Evolutionary conservation across 108 stramenopile species (phyloP).

Genomic region (Hondaea fermentalgiana): DNA sequence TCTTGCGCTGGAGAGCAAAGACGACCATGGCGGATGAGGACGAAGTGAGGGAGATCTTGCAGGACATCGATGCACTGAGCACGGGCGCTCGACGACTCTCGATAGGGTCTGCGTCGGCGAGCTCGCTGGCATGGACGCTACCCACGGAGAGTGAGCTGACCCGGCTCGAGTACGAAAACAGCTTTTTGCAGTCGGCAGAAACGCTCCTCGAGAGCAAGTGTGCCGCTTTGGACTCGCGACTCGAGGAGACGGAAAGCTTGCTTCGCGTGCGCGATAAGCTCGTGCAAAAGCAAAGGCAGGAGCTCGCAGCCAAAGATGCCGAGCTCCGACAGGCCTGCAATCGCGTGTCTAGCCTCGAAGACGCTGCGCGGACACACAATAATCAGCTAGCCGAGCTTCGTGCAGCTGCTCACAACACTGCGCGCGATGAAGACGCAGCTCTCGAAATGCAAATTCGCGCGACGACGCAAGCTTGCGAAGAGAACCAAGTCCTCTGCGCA

Average conservation of each 20-base stretch:
- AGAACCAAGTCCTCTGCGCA: neutral
- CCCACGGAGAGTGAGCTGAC: neutral
- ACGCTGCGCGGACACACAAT: neutral
- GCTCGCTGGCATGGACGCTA: neutral
- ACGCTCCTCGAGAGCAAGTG: neutral
- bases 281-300: neutral
- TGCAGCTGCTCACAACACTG: neutral
- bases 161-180: neutral
- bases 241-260: neutral
- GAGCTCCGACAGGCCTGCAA: neutral
- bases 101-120: neutral
- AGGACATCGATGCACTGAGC: neutral
- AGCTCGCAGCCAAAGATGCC: neutral
- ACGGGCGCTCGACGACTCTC: neutral
- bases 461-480: neutral
- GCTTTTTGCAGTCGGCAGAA: neutral
- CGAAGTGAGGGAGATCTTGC: neutral
- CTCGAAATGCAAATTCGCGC: neutral
- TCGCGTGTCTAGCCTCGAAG: neutral
- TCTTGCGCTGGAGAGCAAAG: too few species aligned
- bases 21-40: neutral
- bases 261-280: neutral
- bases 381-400: neutral
- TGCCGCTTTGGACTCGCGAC: neutral
- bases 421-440: neutral